phyloP scores from a whole-genome alignment of 2,329 filamentous ascomycete genomes.

The Amesomyces nigricolor region DNA sequence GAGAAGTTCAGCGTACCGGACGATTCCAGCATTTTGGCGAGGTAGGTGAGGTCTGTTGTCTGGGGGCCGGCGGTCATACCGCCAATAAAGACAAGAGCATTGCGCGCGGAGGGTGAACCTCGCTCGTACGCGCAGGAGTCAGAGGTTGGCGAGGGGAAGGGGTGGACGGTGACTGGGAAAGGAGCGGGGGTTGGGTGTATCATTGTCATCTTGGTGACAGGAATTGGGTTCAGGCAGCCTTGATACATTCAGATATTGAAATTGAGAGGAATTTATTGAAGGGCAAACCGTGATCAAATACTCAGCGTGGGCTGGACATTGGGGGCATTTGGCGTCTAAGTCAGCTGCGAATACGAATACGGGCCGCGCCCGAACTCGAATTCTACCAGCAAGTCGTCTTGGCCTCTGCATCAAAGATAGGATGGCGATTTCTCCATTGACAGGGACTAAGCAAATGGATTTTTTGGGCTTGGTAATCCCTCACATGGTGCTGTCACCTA shows the following conservation, averaged over 20 bases:
- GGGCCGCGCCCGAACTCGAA: neutral
- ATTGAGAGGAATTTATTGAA: too few species aligned
- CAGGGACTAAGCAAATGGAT: too few species aligned
- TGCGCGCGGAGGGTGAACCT: conserved; percentile 24
- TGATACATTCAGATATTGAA: too few species aligned
- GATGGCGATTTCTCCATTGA: too few species aligned
- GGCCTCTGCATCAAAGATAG: too few species aligned
- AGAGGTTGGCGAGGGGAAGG: conserved; percentile 3
- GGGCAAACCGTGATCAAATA: too few species aligned
- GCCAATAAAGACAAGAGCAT: conserved; percentile 64
- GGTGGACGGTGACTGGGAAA: conserved; percentile 4
- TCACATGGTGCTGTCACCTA: too few species aligned
- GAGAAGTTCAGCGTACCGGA: conserved; percentile 43
- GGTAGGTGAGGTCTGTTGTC: conserved; percentile 1
- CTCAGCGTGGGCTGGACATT: too few species aligned
- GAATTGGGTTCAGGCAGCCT: too few species aligned
- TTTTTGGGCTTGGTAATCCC: too few species aligned
- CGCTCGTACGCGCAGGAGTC: conserved; percentile 8
- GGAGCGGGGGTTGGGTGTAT: neutral
- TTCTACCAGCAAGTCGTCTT: too few species aligned
- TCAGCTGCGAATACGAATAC: neutral
- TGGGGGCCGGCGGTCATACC: conserved; percentile 66
- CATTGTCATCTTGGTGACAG: too few species aligned
- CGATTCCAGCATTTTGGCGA: conserved; percentile 41
- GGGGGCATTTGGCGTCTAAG: neutral